phyloP scores from a whole-genome alignment of 192 early-diverging fungal genomes.

The Backusella luteola region DNA sequence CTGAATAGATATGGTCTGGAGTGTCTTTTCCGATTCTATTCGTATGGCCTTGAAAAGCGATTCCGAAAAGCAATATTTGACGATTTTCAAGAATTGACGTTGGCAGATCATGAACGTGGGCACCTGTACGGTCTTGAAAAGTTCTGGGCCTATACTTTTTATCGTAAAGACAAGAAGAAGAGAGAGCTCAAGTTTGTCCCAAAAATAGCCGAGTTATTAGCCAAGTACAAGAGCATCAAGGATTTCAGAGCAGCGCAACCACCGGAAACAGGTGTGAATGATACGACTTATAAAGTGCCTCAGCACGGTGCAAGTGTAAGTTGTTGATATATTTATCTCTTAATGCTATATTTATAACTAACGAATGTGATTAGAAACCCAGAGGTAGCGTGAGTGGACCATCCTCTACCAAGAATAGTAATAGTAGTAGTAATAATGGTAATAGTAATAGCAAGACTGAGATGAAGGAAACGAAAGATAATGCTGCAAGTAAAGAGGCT shows the following conservation, averaged over 20 bases:
- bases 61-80: constrained; percentile 82
- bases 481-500: too few species aligned
- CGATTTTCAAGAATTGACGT: constrained; percentile 85
- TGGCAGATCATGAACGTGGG: constrained; percentile 70
- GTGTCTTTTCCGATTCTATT: constrained; percentile 97
- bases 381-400: not conserved
- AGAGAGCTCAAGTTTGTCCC: constrained; percentile 15
- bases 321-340: not conserved
- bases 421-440: too few species aligned
- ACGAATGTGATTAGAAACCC: not conserved
- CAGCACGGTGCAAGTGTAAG: not conserved
- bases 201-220: not conserved
- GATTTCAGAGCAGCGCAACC: not conserved
- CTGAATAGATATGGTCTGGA: constrained; percentile 75
- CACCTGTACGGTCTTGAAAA: constrained; percentile 91
- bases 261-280: not conserved
- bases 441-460: too few species aligned
- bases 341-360: not conserved
- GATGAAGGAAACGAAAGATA: too few species aligned
- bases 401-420: not conserved
- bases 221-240: not conserved
- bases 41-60: constrained; percentile 90
- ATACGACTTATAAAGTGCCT: constrained; percentile 28
- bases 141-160: constrained; percentile 93
- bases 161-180: constrained; percentile 81